Evolutionary conservation across 2,329 filamentous ascomycete species (phyloP), one percentile per base, ranked within the genome.

Genomic region (Calonectria crousiana): DNA sequence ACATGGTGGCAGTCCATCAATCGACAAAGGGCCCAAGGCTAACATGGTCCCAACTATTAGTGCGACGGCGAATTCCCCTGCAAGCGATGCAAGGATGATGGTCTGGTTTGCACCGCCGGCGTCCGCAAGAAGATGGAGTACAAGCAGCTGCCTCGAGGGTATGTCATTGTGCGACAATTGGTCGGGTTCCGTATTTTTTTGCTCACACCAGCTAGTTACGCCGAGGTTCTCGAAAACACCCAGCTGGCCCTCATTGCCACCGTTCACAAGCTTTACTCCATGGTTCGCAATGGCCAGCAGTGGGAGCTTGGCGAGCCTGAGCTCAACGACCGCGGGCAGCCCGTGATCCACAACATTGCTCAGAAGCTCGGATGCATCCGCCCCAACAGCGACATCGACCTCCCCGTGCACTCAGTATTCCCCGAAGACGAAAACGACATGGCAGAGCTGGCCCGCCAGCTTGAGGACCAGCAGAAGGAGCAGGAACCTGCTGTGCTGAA

Each of bases 51-150:
- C 34, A n/a, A 30, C 30, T 26, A 18, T 26, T 62, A 92, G 90
- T 93, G 91, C 80, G 91, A 93, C 76, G 91, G 91, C 75, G 91
- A 92, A 79, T 92, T 92, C 71, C 91, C 91, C 13, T 93, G 91
- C 83, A 92, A 93, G 84, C 86, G 91, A 79, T 93, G 91, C 82
- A 92, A 92, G 83, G 91, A 93, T 77, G 91, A 93, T 75, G 90
- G 90, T 20, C 85, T 92, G 10, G 90, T 93, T 26, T 93, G 91
- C 83, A 92, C 90, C 10, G 90, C 91, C 20, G 91, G 91, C 10
- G 89, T 90, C 18, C 86, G 91, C 75, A 93, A 92, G 81, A 93
- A 93, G 89, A 91, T 90, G n/a, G 91, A 93, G 79, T 93, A 91
- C 82, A 93, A 93, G 85, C 91, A 93, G 83, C 82, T 93, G 60